Percentiles rank a stretch among this genome's conserved stretches.
phyloP scores from a whole-genome alignment of 1,284 basidiomycete genomes.

The Microbotryum lychnidis-dioicae region DNA sequence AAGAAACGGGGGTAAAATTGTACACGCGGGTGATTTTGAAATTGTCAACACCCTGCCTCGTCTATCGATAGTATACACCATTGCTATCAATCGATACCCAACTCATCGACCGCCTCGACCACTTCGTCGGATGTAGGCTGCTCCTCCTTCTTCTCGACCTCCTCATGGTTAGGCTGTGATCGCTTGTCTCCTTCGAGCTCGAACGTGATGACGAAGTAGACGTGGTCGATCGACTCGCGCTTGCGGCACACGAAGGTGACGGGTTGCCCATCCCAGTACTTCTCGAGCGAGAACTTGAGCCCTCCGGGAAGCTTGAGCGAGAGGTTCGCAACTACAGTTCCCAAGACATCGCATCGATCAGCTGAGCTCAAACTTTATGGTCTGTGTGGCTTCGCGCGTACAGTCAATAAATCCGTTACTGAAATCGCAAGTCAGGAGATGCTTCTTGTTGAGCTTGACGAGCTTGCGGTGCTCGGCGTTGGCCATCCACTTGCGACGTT shows the following conservation, averaged over 20 bases:
- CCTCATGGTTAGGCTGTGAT: too few relatives aligned
- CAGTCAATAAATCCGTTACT: conserved; percentile 12
- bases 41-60: neutral
- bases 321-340: conserved; percentile 6
- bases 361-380: neutral
- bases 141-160: neutral
- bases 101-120: neutral
- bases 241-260: conserved; percentile 11
- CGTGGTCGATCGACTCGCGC: neutral
- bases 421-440: conserved; percentile 27
- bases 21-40: neutral
- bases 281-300: conserved; percentile 18
- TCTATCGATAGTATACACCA: neutral
- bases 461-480: conserved; percentile 7
- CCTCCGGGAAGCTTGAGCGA: conserved; percentile 26
- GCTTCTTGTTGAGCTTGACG: conserved; percentile 1
- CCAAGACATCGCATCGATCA: conserved; percentile 25
- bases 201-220: conserved; percentile 25
- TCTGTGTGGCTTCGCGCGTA: neutral
- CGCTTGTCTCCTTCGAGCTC: conserved; percentile 17
- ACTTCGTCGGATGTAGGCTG: neutral
- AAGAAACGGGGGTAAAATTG: neutral
- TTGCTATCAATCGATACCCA: conserved; percentile 1
- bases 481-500: conserved; percentile 27
- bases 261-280: conserved; percentile 25